Evolutionary conservation across 495 filamentous ascomycete genomes (phyloP).

Genomic region (Pyronema domesticum): DNA sequence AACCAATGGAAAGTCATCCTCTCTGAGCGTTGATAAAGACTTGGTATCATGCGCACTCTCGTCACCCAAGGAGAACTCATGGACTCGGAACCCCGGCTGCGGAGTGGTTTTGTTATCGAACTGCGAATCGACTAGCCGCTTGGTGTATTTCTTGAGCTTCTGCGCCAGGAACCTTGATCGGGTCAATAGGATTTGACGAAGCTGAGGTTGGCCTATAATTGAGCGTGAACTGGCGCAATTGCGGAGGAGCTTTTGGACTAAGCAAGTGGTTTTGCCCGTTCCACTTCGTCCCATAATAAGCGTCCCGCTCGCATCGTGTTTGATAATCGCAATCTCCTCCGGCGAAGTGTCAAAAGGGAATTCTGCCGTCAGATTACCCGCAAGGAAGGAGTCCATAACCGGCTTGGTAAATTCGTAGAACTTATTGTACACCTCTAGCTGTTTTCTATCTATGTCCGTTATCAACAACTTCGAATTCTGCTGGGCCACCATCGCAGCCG

Average conservation of each 20-base stretch:
- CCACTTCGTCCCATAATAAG: constrained; percentile 32
- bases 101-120: neutral
- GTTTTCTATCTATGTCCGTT: constrained; percentile 1
- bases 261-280: constrained; percentile 32
- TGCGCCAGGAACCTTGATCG: constrained; percentile 25
- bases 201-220: neutral
- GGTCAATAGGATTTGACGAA: constrained; percentile 31
- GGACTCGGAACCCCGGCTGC: neutral
- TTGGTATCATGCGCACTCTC: constrained; percentile 2
- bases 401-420: constrained; percentile 28
- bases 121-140: constrained; percentile 22
- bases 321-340: constrained; percentile 26
- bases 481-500: neutral
- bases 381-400: constrained; percentile 18
- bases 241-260: constrained; percentile 28
- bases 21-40: constrained; percentile 19
- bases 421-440: constrained; percentile 10
- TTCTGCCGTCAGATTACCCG: constrained; percentile 10
- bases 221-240: constrained; percentile 17
- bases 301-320: constrained; percentile 23
- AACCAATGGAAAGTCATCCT: constrained; percentile 28
- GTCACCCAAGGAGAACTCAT: constrained; percentile 3
- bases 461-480: constrained; percentile 1
- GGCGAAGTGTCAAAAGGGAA: constrained; percentile 30
- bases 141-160: constrained; percentile 25